Evolutionary conservation across 208 protist species (phyloP).

Genomic region (Dictyostelium gargantuum): DNA sequence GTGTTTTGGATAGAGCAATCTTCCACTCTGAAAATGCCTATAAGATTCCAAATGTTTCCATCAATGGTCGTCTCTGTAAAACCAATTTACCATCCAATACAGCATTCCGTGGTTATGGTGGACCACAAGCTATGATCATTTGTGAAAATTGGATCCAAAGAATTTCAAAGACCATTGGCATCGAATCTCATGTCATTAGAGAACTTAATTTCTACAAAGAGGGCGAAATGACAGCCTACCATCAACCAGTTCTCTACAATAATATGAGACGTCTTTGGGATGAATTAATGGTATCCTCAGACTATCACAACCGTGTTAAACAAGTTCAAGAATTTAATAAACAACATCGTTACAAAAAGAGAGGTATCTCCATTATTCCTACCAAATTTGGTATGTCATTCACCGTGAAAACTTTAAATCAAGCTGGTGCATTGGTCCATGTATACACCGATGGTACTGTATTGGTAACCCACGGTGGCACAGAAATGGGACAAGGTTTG

Average conservation of each 20-base stretch:
- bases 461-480: conserved; percentile 82
- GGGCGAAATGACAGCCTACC: conserved; percentile 79
- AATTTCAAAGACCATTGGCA: conserved; percentile 69
- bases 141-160: conserved; percentile 85
- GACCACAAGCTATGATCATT: conserved; percentile 86
- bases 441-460: conserved; percentile 85
- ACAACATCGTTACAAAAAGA: conserved; percentile 87
- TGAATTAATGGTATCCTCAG: background rate
- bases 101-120: conserved; percentile 87
- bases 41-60: conserved; percentile 82
- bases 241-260: conserved; percentile 67
- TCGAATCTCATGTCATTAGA: conserved; percentile 40
- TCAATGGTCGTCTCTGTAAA: conserved; percentile 78
- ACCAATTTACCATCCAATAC: conserved; percentile 90
- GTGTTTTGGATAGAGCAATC: conserved; percentile 85
- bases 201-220: conserved; percentile 85
- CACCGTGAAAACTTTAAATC: conserved; percentile 26
- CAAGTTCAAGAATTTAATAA: conserved; percentile 85
- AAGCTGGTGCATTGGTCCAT: conserved; percentile 70
- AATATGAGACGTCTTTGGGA: conserved; percentile 76
- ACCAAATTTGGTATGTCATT: conserved; percentile 90
- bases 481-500: conserved; percentile 74
- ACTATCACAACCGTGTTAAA: conserved; percentile 4
- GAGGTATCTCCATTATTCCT: conserved; percentile 87
- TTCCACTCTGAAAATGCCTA: conserved; percentile 90